These are phyloP conservation scores for Styphnolobium japonicum DNA, from an alignment of 306 rosid species.

Conservation along the genomic window DNA sequence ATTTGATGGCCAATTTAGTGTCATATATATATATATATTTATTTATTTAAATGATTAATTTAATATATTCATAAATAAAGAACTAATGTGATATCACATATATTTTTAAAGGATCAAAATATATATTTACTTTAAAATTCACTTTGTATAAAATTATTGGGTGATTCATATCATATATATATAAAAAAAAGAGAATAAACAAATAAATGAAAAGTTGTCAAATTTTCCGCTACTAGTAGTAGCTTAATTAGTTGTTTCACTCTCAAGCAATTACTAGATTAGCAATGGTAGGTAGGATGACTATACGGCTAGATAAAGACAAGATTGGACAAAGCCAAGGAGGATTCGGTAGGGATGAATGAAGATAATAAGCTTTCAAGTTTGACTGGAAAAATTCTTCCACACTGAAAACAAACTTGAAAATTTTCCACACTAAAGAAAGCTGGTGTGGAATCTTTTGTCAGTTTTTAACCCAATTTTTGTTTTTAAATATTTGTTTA, in stretches of 20 bases:
- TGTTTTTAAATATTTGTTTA: neutral
- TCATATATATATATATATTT: too few species aligned
- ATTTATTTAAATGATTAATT: too few species aligned
- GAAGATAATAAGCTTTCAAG: neutral
- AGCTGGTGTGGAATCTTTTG: neutral
- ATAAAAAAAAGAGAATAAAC: too few species aligned
- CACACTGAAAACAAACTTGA: conserved; percentile 5
- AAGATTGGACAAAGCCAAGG: neutral
- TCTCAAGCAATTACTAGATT: neutral
- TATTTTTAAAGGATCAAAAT: too few species aligned
- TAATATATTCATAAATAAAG: too few species aligned
- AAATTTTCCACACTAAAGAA: conserved; percentile 1
- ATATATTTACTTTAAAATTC: too few species aligned
- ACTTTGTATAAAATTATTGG: too few species aligned
- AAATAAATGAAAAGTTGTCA: neutral
- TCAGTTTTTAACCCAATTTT: neutral
- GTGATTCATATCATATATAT: too few species aligned
- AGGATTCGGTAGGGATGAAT: conserved; percentile 21
- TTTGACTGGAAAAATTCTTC: conserved; percentile 35
- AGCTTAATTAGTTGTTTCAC: neutral
- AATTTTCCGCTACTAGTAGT: neutral
- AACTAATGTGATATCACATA: too few species aligned
- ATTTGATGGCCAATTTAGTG: too few species aligned
- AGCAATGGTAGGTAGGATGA: neutral
- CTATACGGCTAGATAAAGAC: conserved; percentile 19